Conservation (phyloP, 164 flowering plant species). For the Tetracentron sinense region DNA sequence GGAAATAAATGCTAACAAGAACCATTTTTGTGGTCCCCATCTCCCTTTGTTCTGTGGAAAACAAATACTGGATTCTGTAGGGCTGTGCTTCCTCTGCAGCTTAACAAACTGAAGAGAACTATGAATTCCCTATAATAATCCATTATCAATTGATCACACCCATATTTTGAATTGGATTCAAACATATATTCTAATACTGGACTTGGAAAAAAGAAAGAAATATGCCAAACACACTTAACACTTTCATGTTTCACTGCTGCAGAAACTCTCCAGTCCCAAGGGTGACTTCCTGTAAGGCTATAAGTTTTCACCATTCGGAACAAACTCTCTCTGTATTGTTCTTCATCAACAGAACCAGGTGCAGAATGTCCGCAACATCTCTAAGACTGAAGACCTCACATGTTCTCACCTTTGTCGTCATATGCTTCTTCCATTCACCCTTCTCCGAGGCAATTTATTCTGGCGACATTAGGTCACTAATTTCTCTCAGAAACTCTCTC, state of each 20-base stretch:
- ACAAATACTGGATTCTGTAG: background rate
- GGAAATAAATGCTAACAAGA: no score
- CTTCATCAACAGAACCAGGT: background rate
- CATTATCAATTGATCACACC: background rate
- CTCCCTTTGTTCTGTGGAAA: background rate
- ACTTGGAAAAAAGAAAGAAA: background rate
- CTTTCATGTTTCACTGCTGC: background rate
- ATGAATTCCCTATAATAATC: background rate
- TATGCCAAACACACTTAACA: background rate
- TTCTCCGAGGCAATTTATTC: constrained; percentile 14
- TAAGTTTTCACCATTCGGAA: background rate
- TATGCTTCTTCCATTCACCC: constrained; percentile 13
- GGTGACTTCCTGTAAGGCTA: background rate
- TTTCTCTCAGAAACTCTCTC: constrained; percentile 31
- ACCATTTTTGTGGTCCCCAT: background rate
- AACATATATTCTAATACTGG: background rate
- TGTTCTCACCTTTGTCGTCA: constrained; percentile 5
- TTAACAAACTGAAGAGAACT: background rate
- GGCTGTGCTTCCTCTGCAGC: background rate
- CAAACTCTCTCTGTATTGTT: background rate
- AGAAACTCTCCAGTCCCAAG: constrained; percentile 6
- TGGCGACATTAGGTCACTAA: constrained; percentile 22
- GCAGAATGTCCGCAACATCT: constrained; percentile 6
- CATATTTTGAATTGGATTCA: background rate
- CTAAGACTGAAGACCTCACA: constrained; percentile 5